A percentile compares a stretch with the other conserved stretches of the same genome.
phyloP scores from a whole-genome alignment of 345 rosid genomes.

The Draba incana region DNA sequence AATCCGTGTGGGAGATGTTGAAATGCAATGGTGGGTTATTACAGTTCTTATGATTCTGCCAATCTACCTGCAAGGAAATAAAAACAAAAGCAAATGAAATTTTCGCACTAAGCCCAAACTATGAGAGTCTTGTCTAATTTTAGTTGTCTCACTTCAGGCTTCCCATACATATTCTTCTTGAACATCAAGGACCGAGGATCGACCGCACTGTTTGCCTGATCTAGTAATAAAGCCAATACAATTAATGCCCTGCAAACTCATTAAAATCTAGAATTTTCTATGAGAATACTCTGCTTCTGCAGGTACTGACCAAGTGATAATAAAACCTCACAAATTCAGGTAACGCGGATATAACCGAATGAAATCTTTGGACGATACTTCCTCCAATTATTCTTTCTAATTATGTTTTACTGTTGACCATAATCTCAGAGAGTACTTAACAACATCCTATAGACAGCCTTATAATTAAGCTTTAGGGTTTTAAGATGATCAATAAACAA shows the following conservation, averaged over 20 bases:
- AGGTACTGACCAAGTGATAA: not conserved
- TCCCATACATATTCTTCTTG: conserved; percentile 76
- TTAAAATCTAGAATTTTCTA: not conserved
- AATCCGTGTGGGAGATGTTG: conserved; percentile 83
- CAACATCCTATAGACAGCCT: not conserved
- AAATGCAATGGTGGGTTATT: conserved; percentile 59
- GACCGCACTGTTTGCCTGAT: conserved; percentile 53
- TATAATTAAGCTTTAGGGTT: too few species aligned
- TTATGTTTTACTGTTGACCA: not conserved
- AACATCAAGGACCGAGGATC: conserved; percentile 74
- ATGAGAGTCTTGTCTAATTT: conserved; percentile 5
- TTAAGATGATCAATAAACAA: not conserved
- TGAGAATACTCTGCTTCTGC: not conserved
- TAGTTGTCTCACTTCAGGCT: conserved; percentile 77
- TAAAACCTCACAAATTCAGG: not conserved
- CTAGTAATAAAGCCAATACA: conserved; percentile 44
- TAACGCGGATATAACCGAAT: not conserved
- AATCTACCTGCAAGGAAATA: conserved; percentile 56
- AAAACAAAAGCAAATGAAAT: not conserved
- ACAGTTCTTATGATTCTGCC: conserved; percentile 48
- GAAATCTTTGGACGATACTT: not conserved
- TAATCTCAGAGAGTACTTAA: not conserved
- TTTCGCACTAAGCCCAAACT: not conserved
- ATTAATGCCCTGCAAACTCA: conserved; percentile 23
- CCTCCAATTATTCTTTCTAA: not conserved